Conservation (phyloP, 2,329 filamentous ascomycete species). For the Aureobasidium sp. region DNA sequence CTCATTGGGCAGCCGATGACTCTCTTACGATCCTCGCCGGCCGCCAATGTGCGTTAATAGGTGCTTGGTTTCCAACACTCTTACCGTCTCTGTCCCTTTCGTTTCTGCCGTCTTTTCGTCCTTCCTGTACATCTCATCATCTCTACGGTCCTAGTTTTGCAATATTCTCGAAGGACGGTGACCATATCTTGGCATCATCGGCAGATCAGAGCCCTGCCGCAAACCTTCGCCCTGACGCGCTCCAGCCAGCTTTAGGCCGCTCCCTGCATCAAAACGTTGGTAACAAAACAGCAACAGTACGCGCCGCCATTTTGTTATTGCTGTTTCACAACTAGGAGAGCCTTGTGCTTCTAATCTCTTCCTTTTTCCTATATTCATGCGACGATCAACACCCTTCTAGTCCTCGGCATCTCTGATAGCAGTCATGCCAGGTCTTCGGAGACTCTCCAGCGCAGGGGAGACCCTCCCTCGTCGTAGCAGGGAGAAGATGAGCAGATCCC, state of each 20-base stretch:
- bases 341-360: not conserved
- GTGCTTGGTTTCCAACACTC: not conserved
- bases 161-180: not conserved
- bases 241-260: conserved; percentile 9
- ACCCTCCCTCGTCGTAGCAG: conserved; percentile 4
- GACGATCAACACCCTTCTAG: not conserved
- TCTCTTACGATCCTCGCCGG: conserved; percentile 6
- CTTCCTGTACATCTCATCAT: not conserved
- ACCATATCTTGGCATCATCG: conserved; percentile 1
- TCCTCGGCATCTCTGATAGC: conserved; percentile 14
- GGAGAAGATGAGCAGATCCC: conserved; percentile 6
- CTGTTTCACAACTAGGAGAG: not conserved
- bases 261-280: conserved; percentile 10
- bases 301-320: conserved; percentile 13
- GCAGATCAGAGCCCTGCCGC: not conserved
- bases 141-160: not conserved
- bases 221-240: conserved; percentile 4
- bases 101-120: not conserved
- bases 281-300: conserved; percentile 9
- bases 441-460: conserved; percentile 12
- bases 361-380: not conserved
- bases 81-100: not conserved
- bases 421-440: conserved; percentile 14
- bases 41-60: not conserved
- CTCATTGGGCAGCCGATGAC: not conserved